A percentile compares a stretch with the other conserved stretches of the same genome.
Evolutionary conservation across 805 yeast genomes (phyloP).

Genomic region (Ascoidea tarda): DNA sequence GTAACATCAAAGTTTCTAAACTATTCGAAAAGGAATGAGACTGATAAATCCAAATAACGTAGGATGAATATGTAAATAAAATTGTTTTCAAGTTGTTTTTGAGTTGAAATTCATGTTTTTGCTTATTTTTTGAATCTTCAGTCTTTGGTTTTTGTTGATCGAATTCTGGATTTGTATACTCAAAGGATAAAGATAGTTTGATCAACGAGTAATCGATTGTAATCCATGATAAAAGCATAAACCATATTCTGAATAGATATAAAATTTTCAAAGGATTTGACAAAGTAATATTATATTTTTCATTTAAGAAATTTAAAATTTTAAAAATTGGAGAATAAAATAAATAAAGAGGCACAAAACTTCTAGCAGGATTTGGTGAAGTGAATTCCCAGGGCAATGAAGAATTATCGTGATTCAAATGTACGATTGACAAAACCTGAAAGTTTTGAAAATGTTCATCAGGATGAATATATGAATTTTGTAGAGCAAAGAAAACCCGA

Average conservation of each 20-base stretch:
- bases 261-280: slow-evolving; percentile 3
- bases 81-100: slow-evolving; percentile 16
- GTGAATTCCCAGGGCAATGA: slow-evolving; percentile 75
- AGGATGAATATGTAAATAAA: slow-evolving; percentile 39
- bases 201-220: slow-evolving; percentile 14
- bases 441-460: slow-evolving; percentile 95
- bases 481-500: slow-evolving; percentile 42
- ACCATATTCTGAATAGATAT: slow-evolving; percentile 3
- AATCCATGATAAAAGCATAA: slow-evolving; percentile 19
- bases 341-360: slow-evolving; percentile 53
- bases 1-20: slow-evolving; percentile 43
- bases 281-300: not conserved
- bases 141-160: not conserved
- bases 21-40: slow-evolving; percentile 85
- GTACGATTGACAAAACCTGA: slow-evolving; percentile 40
- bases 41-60: slow-evolving; percentile 68
- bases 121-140: not conserved
- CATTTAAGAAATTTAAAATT: slow-evolving; percentile 3
- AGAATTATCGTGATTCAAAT: slow-evolving; percentile 16
- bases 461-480: slow-evolving; percentile 86
- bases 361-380: slow-evolving; percentile 44
- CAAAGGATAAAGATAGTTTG: slow-evolving; percentile 1
- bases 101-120: not conserved
- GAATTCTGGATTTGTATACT: not conserved
- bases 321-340: slow-evolving; percentile 55